Conservation (phyloP, 805 yeast genomes). For the Ogataea methylovora region DNA sequence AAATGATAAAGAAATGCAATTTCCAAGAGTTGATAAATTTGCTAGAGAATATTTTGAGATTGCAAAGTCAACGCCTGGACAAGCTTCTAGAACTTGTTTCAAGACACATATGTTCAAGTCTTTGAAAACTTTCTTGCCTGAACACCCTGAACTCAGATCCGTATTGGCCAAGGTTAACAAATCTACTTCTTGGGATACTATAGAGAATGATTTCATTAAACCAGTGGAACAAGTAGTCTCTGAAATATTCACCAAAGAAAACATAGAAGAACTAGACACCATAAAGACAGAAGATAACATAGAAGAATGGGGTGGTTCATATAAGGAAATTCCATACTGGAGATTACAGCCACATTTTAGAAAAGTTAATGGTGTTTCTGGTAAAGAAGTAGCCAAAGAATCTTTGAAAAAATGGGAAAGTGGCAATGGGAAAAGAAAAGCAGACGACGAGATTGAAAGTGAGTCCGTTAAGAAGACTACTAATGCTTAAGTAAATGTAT, state of each 20-base stretch:
- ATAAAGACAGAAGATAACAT: slow-evolving; percentile 45
- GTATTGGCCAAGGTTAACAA: slow-evolving; percentile 48
- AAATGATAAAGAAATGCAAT: slow-evolving; percentile 52
- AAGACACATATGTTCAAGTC: slow-evolving; percentile 90
- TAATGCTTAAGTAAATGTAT: not conserved
- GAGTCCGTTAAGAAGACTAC: not conserved
- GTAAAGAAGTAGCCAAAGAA: slow-evolving; percentile 29
- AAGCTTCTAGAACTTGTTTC: slow-evolving; percentile 76
- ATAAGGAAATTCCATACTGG: slow-evolving; percentile 87
- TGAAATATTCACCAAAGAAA: slow-evolving; percentile 42
- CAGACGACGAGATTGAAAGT: not conserved
- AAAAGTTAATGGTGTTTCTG: slow-evolving; percentile 71
- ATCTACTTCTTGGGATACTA: slow-evolving; percentile 35
- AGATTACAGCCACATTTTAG: slow-evolving; percentile 94
- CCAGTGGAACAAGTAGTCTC: slow-evolving; percentile 63
- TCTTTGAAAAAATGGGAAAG: slow-evolving; percentile 8
- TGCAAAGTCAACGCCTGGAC: slow-evolving; percentile 51
- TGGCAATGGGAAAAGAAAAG: slow-evolving; percentile 5
- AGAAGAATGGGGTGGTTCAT: slow-evolving; percentile 72
- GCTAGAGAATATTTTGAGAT: slow-evolving; percentile 85
- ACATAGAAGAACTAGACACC: slow-evolving; percentile 49
- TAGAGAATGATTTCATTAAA: slow-evolving; percentile 39
- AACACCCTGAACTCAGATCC: slow-evolving; percentile 73
- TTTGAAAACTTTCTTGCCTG: slow-evolving; percentile 69
- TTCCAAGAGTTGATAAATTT: slow-evolving; percentile 79